Conservation (phyloP, 345 rosid species). For the Linum usitatissimum region DNA sequence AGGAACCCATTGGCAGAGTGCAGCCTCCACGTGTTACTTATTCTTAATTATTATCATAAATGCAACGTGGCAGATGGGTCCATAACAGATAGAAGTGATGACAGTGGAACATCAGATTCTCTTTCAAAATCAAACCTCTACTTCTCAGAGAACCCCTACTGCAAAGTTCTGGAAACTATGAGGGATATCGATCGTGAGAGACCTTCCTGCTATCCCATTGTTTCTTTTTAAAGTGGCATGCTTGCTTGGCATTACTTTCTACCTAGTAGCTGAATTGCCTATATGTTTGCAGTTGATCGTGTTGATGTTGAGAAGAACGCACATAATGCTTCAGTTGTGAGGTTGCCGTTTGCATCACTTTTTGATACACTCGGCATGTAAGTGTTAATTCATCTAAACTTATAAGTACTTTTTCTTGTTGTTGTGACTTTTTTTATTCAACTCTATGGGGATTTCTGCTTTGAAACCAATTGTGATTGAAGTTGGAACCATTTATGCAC, state of each 20-base stretch:
- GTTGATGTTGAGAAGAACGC: constrained; percentile 75
- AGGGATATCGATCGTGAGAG: constrained; percentile 91
- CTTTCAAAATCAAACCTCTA: constrained; percentile 37
- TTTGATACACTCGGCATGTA: constrained; percentile 93
- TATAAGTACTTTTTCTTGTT: background rate
- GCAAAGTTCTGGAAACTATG: constrained; percentile 78
- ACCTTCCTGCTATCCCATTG: constrained; percentile 9
- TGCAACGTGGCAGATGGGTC: constrained; percentile 45
- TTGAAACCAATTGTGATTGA: background rate
- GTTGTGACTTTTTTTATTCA: background rate
- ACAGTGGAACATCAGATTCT: constrained; percentile 47
- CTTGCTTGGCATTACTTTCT: background rate
- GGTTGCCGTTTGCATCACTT: constrained; percentile 77
- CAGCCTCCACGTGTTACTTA: constrained; percentile 77
- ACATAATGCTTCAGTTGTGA: constrained; percentile 43
- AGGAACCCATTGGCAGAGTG: constrained; percentile 58
- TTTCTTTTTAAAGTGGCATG: constrained; percentile 4
- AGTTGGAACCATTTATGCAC: background rate
- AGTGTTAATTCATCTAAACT: constrained; percentile 19
- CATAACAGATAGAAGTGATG: constrained; percentile 48
- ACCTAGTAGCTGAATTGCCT: constrained; percentile 6
- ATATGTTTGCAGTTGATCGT: constrained; percentile 57
- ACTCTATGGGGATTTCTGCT: background rate
- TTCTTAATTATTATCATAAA: constrained; percentile 75
- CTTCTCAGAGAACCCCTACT: constrained; percentile 65